Percentiles rank a stretch among this genome's conserved stretches.
Evolutionary conservation across 164 flowering plant species (phyloP).

Genomic region (Dillenia suffruticosa): DNA sequence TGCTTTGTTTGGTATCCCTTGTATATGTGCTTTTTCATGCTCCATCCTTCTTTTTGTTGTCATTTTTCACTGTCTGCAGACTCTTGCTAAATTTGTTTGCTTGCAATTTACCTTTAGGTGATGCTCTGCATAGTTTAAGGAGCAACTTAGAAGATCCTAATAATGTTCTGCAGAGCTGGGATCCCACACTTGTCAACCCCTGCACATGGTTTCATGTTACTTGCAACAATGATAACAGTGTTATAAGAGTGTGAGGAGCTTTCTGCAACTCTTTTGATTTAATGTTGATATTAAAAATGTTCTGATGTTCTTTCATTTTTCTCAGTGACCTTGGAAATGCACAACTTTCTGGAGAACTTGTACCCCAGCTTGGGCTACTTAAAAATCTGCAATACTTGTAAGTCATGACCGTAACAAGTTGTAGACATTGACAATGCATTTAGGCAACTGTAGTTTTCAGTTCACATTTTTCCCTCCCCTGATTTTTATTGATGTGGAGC

Average conservation of each 20-base stretch:
- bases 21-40: too few species aligned
- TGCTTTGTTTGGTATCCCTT: too few species aligned
- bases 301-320: slow-evolving; percentile 3
- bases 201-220: slow-evolving; percentile 98
- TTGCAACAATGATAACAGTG: slow-evolving; percentile 90
- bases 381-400: slow-evolving; percentile 88
- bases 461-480: too few species aligned
- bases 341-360: slow-evolving; percentile 74
- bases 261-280: too few species aligned
- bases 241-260: slow-evolving; percentile 76
- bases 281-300: too few species aligned
- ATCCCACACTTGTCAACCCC: slow-evolving; percentile 91
- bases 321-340: slow-evolving; percentile 96
- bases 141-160: slow-evolving; percentile 74
- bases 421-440: too few species aligned
- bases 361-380: slow-evolving; percentile 81
- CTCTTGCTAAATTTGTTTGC: too few species aligned
- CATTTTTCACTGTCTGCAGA: too few species aligned
- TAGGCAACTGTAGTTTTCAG: too few species aligned
- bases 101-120: slow-evolving; percentile 38
- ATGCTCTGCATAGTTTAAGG: slow-evolving; percentile 76
- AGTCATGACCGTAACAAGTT: slow-evolving; percentile 15
- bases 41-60: neutral
- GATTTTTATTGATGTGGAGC: neutral
- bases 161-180: slow-evolving; percentile 93